These are phyloP conservation scores for Fusarium haematococcum DNA, from an alignment of 2,329 filamentous ascomycete species.

Conservation along the genomic window DNA sequence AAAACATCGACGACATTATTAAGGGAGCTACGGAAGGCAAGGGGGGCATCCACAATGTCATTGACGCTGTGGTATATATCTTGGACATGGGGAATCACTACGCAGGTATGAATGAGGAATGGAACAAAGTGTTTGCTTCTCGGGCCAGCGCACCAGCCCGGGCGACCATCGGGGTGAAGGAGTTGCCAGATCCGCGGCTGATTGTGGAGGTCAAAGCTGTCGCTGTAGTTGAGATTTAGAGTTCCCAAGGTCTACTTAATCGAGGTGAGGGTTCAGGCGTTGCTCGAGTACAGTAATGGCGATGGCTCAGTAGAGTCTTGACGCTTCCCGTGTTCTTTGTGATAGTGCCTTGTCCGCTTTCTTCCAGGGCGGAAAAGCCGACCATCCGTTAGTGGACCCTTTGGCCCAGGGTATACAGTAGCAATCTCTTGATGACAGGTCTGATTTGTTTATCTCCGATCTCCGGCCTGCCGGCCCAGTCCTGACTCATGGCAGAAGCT, in stretches of 20 bases:
- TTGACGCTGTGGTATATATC: slow-evolving; percentile 11
- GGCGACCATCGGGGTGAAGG: neutral
- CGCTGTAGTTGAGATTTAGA: neutral
- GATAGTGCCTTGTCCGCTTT: neutral
- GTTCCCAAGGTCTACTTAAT: neutral
- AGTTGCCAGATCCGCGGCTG: neutral
- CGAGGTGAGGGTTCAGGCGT: neutral
- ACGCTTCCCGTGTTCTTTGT: neutral
- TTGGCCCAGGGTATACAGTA: neutral
- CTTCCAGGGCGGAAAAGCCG: neutral
- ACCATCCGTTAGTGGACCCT: neutral
- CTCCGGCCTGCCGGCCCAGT: neutral
- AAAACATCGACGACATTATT: neutral
- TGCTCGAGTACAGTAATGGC: neutral
- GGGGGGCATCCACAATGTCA: neutral
- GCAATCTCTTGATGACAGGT: neutral
- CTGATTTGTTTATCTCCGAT: neutral
- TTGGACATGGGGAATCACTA: slow-evolving; percentile 5
- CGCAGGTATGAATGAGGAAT: slow-evolving; percentile 14
- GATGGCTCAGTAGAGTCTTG: neutral
- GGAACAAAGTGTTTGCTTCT: slow-evolving; percentile 16
- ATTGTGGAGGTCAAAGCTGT: neutral
- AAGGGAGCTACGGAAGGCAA: neutral
- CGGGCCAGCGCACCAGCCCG: slow-evolving; percentile 5
- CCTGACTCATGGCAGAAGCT: neutral